Base-by-base conservation (phyloP, 2,329 filamentous ascomycete genomes). In the Phyllosticta citrichinensis region DNA sequence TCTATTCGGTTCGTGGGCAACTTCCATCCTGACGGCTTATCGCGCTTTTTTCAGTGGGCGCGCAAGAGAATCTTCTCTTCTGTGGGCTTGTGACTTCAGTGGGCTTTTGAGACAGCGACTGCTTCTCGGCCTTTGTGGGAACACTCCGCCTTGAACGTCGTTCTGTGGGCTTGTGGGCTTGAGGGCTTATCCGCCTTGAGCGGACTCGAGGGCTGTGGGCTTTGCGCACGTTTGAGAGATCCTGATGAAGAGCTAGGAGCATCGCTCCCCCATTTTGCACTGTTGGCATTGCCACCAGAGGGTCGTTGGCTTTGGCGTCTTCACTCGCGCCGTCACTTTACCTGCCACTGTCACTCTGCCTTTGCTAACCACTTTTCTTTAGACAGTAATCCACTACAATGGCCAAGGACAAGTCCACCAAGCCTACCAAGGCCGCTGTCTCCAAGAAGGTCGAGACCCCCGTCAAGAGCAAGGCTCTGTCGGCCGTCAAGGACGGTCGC, bases 401-500 rank as follows among this genome's bases (percentile, higher is more conserved):
- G 73, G 69, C 68, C 54, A 75, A 75, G 66, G 68, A 68, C 58
- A 75, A 74, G 66, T 58, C 33, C 51, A 25, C 27, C 20, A 63
- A 63, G 65, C 63, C 65, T 58, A 69, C 68, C 65, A 73, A 73
- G 71, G 88, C 87, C 79, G 81, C 86, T 71, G 77, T 79, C 73
- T 20, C 27, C 19, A 83, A 83, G 76, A 83, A 83, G 77, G 71
- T 68, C 64, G 73, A 75, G 66, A 69, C 68, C 69, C 73, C 79
- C 69, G 40, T 47, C 40, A 78, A 80, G 72, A 63, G 77, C 69
- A 79, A 81, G 70, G 72, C 77, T 64, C 70, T 79, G 67, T 74
- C 77, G 69, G 71, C 76, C 67, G 84, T 86, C 75, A 89, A 89
- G 80, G 81, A 80, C 68, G 85, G 80, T 66, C 82, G 83, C 66